These are phyloP conservation scores for Globisporangium barbulae DNA, from an alignment of 352 stramenopile species.

Conservation along the genomic window DNA sequence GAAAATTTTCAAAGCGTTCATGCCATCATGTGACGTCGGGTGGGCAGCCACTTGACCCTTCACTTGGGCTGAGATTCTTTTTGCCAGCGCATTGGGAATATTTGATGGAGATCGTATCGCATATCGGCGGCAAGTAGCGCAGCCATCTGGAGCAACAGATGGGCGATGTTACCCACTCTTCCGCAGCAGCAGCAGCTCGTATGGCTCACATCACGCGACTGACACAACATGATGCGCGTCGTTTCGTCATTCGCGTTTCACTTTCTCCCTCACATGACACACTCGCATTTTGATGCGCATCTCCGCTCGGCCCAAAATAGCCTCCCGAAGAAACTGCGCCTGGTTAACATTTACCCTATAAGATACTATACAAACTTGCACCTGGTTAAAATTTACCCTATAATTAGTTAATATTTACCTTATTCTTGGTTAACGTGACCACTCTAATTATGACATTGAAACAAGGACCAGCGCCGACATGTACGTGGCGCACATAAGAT, in stretches of 20 bases:
- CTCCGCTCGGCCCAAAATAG: neutral
- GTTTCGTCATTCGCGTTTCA: constrained; percentile 1
- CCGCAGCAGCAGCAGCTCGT: neutral
- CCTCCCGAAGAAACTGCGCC: neutral
- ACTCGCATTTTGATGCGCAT: neutral
- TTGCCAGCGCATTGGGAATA: neutral
- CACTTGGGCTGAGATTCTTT: neutral
- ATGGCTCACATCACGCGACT: neutral
- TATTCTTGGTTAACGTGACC: too few relatives aligned
- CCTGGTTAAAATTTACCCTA: too few relatives aligned
- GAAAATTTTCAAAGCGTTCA: neutral
- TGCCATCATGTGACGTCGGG: neutral
- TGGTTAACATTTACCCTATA: too few relatives aligned
- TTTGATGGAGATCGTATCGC: constrained; percentile 1
- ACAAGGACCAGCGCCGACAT: neutral
- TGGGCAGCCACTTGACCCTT: neutral
- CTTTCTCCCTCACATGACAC: constrained; percentile 5
- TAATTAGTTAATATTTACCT: too few relatives aligned
- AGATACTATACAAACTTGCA: too few relatives aligned
- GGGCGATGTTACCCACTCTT: neutral
- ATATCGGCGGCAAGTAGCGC: neutral
- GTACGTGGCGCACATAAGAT: constrained; percentile 3
- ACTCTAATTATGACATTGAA: neutral
- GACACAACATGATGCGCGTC: neutral
- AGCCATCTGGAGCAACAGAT: neutral